Conservation (phyloP, 2,329 filamentous ascomycete species). For the Shiraia sp. region DNA sequence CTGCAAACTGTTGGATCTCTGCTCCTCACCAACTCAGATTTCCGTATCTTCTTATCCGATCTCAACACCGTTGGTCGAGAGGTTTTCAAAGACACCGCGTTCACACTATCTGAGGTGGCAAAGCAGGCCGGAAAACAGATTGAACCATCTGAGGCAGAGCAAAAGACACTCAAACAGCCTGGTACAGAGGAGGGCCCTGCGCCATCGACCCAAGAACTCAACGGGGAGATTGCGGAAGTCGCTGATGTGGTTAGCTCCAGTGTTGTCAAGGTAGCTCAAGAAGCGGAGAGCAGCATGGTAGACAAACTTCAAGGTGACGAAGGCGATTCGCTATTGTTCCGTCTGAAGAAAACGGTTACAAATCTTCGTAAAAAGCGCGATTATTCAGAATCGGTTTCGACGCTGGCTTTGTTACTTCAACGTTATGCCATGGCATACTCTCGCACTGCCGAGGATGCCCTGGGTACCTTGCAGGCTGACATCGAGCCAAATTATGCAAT, state of each 20-base stretch:
- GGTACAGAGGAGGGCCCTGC: conserved; percentile 55
- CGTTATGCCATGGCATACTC: conserved; percentile 80
- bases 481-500: conserved; percentile 73
- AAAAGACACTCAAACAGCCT: conserved; percentile 57
- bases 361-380: conserved; percentile 76
- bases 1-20: conserved; percentile 80
- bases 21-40: conserved; percentile 88
- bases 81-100: conserved; percentile 84
- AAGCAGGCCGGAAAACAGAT: conserved; percentile 73
- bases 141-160: conserved; percentile 67
- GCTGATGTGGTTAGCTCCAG: conserved; percentile 52
- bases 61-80: conserved; percentile 77
- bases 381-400: conserved; percentile 85
- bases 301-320: conserved; percentile 76
- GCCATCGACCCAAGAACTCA: conserved; percentile 66
- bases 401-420: conserved; percentile 73
- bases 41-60: conserved; percentile 83
- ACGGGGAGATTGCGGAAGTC: conserved; percentile 50
- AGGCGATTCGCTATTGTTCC: conserved; percentile 70
- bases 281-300: conserved; percentile 70
- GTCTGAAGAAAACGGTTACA: conserved; percentile 75
- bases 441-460: conserved; percentile 68
- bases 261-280: conserved; percentile 52
- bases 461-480: conserved; percentile 69
- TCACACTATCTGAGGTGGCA: conserved; percentile 75